Conservation (phyloP, 2,329 filamentous ascomycete species). For the Tolypocladium tundrense region DNA sequence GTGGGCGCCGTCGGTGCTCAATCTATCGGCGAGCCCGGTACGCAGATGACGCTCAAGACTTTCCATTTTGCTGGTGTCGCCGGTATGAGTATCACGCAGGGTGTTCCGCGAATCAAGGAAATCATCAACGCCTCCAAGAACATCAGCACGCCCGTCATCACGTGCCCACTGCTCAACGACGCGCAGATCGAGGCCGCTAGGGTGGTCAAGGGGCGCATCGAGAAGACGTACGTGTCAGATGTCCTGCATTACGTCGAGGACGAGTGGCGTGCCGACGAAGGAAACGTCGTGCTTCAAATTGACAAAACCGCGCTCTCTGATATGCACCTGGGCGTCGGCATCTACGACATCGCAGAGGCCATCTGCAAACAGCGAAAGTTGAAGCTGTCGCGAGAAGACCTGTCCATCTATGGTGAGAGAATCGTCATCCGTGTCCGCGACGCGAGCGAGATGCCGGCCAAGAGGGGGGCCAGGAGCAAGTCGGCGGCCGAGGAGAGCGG, state of each 20-base stretch:
- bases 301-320: conserved; percentile 69
- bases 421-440: conserved; percentile 66
- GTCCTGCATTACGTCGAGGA: conserved; percentile 75
- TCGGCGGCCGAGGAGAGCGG: conserved; percentile 29
- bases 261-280: conserved; percentile 68
- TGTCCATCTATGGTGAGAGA: conserved; percentile 48
- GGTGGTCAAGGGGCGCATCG: conserved; percentile 85
- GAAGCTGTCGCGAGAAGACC: conserved; percentile 58
- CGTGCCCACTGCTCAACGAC: conserved; percentile 71
- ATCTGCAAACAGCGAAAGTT: conserved; percentile 78
- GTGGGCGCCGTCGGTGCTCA: conserved; percentile 95
- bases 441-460: conserved; percentile 36
- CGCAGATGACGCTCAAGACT: conserved; percentile 98
- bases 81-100: conserved; percentile 98
- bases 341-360: conserved; percentile 62
- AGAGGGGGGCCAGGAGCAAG: conserved; percentile 36
- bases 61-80: conserved; percentile 99
- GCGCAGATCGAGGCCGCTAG: conserved; percentile 69
- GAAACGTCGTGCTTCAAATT: conserved; percentile 71
- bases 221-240: conserved; percentile 87
- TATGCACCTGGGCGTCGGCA: conserved; percentile 69
- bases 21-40: conserved; percentile 95
- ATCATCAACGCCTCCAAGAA: conserved; percentile 96
- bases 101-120: conserved; percentile 99
- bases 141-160: conserved; percentile 92